Percentiles rank a stretch among this genome's conserved stretches.
Conservation (phyloP, 78 protist species). For the Dictyostelium capitatum region DNA sequence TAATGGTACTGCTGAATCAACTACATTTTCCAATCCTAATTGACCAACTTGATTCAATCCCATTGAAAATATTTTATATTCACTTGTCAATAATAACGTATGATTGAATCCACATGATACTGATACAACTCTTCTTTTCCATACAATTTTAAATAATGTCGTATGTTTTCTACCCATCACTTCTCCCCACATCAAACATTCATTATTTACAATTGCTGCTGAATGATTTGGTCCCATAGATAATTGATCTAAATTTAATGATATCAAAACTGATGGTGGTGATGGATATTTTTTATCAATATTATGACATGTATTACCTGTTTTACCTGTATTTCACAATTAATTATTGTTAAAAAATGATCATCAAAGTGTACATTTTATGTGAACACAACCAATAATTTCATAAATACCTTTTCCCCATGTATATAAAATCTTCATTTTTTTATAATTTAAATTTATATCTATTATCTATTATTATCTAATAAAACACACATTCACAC, state of each 20-base stretch:
- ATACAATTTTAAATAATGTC: slow-evolving; percentile 61
- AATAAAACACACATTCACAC: too few relatives aligned
- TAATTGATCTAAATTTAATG: slow-evolving; percentile 56
- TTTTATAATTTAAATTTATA: background rate
- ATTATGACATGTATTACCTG: slow-evolving; percentile 79
- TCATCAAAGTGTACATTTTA: background rate
- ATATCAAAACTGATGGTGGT: slow-evolving; percentile 72
- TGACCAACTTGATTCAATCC: slow-evolving; percentile 53
- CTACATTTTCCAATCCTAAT: slow-evolving; percentile 51
- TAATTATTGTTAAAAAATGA: too few relatives aligned
- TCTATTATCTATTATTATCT: too few relatives aligned
- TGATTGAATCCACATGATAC: slow-evolving; percentile 75
- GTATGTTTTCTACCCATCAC: slow-evolving; percentile 75
- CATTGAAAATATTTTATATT: slow-evolving; percentile 45
- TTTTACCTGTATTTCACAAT: slow-evolving; percentile 21
- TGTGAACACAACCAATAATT: background rate
- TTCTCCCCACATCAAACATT: slow-evolving; percentile 81
- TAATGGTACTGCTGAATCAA: slow-evolving; percentile 61
- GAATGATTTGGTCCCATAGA: slow-evolving; percentile 66
- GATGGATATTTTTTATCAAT: slow-evolving; percentile 64
- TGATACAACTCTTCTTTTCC: slow-evolving; percentile 33
- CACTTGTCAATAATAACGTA: slow-evolving; percentile 41
- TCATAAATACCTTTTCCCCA: slow-evolving; percentile 71
- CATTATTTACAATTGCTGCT: slow-evolving; percentile 70
- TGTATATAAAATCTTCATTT: slow-evolving; percentile 67